These are phyloP conservation scores for Rubus parviflorus DNA, from an alignment of 306 rosid genomes.

Conservation along the genomic window DNA sequence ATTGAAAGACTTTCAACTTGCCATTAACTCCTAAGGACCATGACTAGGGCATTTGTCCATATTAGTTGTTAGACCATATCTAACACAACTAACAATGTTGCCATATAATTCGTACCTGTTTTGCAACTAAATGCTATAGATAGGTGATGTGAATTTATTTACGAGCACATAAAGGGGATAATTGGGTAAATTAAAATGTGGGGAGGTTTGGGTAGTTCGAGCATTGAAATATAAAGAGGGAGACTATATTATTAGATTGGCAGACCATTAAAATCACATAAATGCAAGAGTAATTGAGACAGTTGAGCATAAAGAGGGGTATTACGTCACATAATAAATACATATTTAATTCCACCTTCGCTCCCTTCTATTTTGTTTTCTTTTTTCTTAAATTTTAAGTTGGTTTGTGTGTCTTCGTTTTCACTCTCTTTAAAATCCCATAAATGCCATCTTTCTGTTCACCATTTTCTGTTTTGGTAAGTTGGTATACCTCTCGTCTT, in stretches of 20 bases:
- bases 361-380: slow-evolving; percentile 17
- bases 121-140: not conserved
- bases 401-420: slow-evolving; percentile 18
- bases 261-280: slow-evolving; percentile 67
- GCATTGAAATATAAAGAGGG: slow-evolving; percentile 52
- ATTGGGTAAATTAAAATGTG: slow-evolving; percentile 38
- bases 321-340: slow-evolving; percentile 69
- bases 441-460: slow-evolving; percentile 33
- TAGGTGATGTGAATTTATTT: slow-evolving; percentile 18
- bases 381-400: slow-evolving; percentile 15
- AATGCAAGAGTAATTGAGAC: slow-evolving; percentile 85
- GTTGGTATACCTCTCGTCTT: slow-evolving; percentile 18
- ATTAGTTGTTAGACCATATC: not conserved
- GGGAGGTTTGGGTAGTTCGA: slow-evolving; percentile 61
- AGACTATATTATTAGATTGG: slow-evolving; percentile 46
- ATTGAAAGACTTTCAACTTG: not conserved
- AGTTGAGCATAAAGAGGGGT: slow-evolving; percentile 66
- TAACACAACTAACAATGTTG: slow-evolving; percentile 4
- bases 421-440: slow-evolving; percentile 25
- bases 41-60: not conserved
- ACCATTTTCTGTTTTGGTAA: slow-evolving; percentile 25
- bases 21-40: not conserved
- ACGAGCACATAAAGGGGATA: slow-evolving; percentile 29
- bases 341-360: slow-evolving; percentile 42
- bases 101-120: slow-evolving; percentile 10